Conservation (phyloP, 169 alveolate genomes). For the Toxoplasma gondii region DNA sequence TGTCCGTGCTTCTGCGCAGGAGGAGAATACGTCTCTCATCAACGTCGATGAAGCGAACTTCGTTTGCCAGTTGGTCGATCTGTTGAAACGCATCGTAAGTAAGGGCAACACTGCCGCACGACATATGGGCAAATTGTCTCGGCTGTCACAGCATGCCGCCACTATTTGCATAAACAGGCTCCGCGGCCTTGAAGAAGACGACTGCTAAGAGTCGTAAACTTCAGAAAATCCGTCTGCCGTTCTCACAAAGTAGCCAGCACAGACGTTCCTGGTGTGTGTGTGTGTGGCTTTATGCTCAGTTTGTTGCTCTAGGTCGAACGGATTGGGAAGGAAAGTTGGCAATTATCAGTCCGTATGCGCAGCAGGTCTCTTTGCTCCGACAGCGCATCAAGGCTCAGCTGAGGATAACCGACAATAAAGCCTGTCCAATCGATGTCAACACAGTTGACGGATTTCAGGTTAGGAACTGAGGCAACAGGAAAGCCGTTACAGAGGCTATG, state of each 20-base stretch:
- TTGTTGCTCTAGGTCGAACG: slow-evolving; percentile 62
- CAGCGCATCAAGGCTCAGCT: slow-evolving; percentile 62
- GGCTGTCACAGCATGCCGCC: too few species aligned
- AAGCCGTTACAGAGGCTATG: too few species aligned
- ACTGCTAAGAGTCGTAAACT: not conserved
- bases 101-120: not conserved
- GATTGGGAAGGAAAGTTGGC: slow-evolving; percentile 69
- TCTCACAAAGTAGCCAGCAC: not conserved
- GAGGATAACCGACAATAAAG: slow-evolving; percentile 55
- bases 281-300: slow-evolving; percentile 27
- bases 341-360: slow-evolving; percentile 74
- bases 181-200: not conserved
- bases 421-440: slow-evolving; percentile 76
- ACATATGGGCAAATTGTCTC: not conserved
- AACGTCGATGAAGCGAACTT: slow-evolving; percentile 69
- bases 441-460: slow-evolving; percentile 81
- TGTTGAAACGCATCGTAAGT: slow-evolving; percentile 63
- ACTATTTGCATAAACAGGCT: too few species aligned
- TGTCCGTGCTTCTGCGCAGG: slow-evolving; percentile 45
- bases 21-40: slow-evolving; percentile 60
- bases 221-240: not conserved
- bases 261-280: not conserved
- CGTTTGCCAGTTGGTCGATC: slow-evolving; percentile 68
- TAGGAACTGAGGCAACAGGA: not conserved
- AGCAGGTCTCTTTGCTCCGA: slow-evolving; percentile 70